Evolutionary conservation across 1,139 yeast species (phyloP).

Genomic region (Magnusiomyces ingens): DNA sequence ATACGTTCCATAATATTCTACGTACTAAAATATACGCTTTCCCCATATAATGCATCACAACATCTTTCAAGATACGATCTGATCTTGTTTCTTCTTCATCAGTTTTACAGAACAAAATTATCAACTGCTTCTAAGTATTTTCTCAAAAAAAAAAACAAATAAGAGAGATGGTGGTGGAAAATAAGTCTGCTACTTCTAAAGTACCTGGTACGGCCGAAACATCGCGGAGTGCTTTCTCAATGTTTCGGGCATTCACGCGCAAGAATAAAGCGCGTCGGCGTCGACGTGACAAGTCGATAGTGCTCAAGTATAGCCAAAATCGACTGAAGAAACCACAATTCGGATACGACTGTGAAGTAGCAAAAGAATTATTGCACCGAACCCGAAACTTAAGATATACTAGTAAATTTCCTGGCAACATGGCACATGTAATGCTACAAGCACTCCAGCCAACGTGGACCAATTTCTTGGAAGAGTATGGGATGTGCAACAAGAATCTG

Average conservation of each 20-base stretch:
- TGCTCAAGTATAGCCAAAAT: not conserved
- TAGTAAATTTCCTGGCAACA: slow-evolving; percentile 18
- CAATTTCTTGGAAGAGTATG: slow-evolving; percentile 56
- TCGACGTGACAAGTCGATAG: not conserved
- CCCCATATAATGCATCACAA: too few species aligned
- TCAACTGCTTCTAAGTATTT: too few species aligned
- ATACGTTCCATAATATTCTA: too few species aligned
- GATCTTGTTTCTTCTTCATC: too few species aligned
- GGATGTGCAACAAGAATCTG: slow-evolving; percentile 53
- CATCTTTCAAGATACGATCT: too few species aligned
- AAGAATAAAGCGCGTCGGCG: not conserved
- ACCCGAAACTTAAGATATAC: not conserved
- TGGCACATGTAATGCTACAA: slow-evolving; percentile 18
- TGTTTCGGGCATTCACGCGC: not conserved
- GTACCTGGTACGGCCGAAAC: too few species aligned
- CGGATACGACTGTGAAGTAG: not conserved
- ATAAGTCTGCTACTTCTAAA: too few species aligned
- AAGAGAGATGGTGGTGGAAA: too few species aligned
- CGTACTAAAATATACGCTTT: too few species aligned
- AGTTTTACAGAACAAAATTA: too few species aligned
- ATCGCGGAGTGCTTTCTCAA: too few species aligned
- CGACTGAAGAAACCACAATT: not conserved
- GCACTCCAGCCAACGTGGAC: slow-evolving; percentile 42
- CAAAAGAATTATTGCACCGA: not conserved
- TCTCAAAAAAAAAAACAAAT: too few species aligned